Evolutionary conservation across 2,329 filamentous ascomycete species (phyloP), one percentile per base, ranked within the genome.

Genomic region (Dactylellina parvicollis): DNA sequence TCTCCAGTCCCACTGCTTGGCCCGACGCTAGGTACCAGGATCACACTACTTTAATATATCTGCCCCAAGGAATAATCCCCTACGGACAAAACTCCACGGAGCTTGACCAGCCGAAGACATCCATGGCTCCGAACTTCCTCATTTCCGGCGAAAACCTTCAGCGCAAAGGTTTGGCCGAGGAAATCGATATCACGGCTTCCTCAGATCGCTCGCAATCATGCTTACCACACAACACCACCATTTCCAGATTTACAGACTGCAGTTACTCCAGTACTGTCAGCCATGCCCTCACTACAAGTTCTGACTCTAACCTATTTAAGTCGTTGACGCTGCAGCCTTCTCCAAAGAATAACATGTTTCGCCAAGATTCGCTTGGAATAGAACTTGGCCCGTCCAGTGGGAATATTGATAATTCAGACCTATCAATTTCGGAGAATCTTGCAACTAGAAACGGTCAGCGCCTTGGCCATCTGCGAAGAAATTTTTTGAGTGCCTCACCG

Each of bases 321-420:
- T 40, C 9, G 4, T 40, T 40, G 4, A 16, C n/a, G 4, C 36
- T 40, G 4, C 36, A 40, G n/a, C n/a, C 36, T 20, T 42, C 66
- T 2, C 22, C 26, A 26, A 34, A 50, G 4, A 40, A 50, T 5
- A 49, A n/a, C n/a, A 32, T 44, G 4, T 20, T 14, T 28, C 22
- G 14, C 18, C 64, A 60, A 52, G 20, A 26, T 26, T 16, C 52
- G n/a, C 9, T 56, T n/a, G 30, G 30, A 32, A 5, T 32, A 32
- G 5, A 5, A 32, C n/a, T n/a, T n/a, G n/a, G n/a, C n/a, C n/a
- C n/a, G n/a, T n/a, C n/a, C n/a, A n/a, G n/a, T n/a, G n/a, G n/a
- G n/a, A n/a, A n/a, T n/a, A n/a, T n/a, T n/a, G n/a, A n/a, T n/a
- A n/a, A n/a, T 38, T 38, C 34, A n/a, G 16, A 14, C 10, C 12